A percentile compares a stretch with the other conserved stretches of the same genome.
Conservation (phyloP, 2,329 filamentous ascomycete genomes). For the Salinomyces thailandicus region DNA sequence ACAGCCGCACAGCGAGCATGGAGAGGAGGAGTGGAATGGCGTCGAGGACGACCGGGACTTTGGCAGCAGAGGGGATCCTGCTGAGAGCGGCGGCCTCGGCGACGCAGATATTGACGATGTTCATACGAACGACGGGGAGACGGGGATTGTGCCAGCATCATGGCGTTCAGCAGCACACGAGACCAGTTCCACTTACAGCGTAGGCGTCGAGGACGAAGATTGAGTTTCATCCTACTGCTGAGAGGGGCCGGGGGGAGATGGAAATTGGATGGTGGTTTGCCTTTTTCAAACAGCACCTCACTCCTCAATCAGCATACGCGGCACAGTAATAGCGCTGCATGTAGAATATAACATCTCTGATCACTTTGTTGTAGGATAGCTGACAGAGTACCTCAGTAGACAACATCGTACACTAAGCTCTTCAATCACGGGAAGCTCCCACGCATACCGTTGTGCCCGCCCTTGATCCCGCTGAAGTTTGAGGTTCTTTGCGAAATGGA, state of each 20-base stretch:
- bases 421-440: conserved; percentile 16
- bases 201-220: too few species aligned
- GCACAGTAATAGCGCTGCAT: too few species aligned
- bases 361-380: conserved; percentile 14
- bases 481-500: too few species aligned
- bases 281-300: conserved; percentile 6
- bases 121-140: not conserved
- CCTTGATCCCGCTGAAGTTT: too few species aligned
- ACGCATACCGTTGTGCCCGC: too few species aligned
- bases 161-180: too few species aligned
- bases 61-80: not conserved
- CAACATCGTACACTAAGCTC: too few species aligned
- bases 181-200: too few species aligned
- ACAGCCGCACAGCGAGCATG: conserved; percentile 8
- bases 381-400: conserved; percentile 5
- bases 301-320: conserved; percentile 7
- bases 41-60: conserved; percentile 23
- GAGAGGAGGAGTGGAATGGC: conserved; percentile 27
- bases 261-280: too few species aligned
- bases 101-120: not conserved
- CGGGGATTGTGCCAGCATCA: too few species aligned
- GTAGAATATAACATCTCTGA: conserved; percentile 15
- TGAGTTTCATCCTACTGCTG: not conserved
- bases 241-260: too few species aligned
- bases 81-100: not conserved